Base-by-base conservation (phyloP, 352 stramenopile species). In the Phytophthora sp. region DNA sequence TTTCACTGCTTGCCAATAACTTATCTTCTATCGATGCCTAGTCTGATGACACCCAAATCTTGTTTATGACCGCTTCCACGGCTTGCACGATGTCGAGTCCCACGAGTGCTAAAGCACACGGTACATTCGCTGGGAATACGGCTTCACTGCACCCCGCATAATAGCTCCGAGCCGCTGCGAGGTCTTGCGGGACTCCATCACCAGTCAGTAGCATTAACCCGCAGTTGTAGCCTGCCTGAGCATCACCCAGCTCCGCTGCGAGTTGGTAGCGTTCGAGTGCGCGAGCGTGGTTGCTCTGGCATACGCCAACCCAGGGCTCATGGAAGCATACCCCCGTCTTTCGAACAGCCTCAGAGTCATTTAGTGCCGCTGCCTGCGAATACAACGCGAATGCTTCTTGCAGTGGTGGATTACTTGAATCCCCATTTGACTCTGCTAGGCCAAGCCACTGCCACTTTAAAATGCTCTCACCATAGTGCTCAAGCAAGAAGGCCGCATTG, bases 401-500 rank as follows among this genome's bases (percentile, higher is more conserved):
- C 2, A 91, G 44, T 13, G 56, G n/a, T 12, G 23, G 44, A n/a
- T 63, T 59, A 24, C 23, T 52, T n/a, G 54, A 45, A 15, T 39
- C 34, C 12, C 46, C 34, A 12, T 7, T 18, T 51, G 27, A 37
- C 15, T 48, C 46, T n/a, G 42, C 30, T 44, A 65, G 52, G 28
- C 54, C 66, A 30, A 75, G 44, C 66, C 66, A 75, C 2, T 48
- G 32, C 54, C 69, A 69, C 34, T 70, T 61, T 9, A 73, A 43
- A n/a, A 90, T 84, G 17, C 53, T 62, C 20, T 80, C 66, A 10
- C 79, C 70, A 50, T 78, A 66, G 21, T 84, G 75, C 35, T 94
- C 85, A 0, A 94, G 59, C 50, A 92, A 60, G 39, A 85, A 94
- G 6, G 83, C 85, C 12, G 85, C 85, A 56, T 94, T 94, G 32